These are phyloP conservation scores for Dovyalis caffra DNA, from an alignment of 345 rosid genomes.

Conservation along the genomic window DNA sequence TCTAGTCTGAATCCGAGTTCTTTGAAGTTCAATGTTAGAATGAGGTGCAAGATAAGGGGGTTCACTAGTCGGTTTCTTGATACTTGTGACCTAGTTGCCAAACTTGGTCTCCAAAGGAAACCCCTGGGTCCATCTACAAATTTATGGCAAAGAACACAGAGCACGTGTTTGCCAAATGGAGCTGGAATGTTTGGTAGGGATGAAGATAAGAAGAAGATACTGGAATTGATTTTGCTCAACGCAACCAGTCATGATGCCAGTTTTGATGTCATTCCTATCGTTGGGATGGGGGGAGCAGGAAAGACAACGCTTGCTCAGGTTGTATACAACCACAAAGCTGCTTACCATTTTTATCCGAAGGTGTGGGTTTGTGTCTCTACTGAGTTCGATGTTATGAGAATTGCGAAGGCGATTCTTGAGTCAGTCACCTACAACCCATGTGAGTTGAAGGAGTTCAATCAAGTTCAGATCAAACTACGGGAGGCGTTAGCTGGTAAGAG, in stretches of 20 bases:
- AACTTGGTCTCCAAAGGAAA: conserved; percentile 13
- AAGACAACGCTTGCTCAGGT: too few species aligned
- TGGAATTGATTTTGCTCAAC: not conserved
- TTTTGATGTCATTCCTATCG: too few species aligned
- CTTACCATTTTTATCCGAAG: not conserved
- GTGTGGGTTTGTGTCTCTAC: conserved; percentile 36
- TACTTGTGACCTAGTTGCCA: not conserved
- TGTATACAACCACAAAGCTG: too few species aligned
- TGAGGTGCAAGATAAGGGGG: not conserved
- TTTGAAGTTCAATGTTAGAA: not conserved
- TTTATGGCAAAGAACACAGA: not conserved
- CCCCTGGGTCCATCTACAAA: not conserved
- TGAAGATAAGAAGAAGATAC: conserved; percentile 11
- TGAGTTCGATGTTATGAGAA: conserved; percentile 32
- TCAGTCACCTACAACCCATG: not conserved
- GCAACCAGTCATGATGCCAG: not conserved
- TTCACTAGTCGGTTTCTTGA: conserved; percentile 12
- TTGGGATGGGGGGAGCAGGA: too few species aligned
- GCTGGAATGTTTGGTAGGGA: conserved; percentile 31
- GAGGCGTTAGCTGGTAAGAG: not conserved
- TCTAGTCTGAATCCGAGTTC: not conserved
- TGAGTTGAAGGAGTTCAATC: not conserved
- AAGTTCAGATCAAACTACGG: not conserved
- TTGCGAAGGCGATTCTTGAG: conserved; percentile 3
- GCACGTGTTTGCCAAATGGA: conserved; percentile 11